Conservation (phyloP, 2,329 filamentous ascomycete species). For the Sphaceloma murrayae region DNA sequence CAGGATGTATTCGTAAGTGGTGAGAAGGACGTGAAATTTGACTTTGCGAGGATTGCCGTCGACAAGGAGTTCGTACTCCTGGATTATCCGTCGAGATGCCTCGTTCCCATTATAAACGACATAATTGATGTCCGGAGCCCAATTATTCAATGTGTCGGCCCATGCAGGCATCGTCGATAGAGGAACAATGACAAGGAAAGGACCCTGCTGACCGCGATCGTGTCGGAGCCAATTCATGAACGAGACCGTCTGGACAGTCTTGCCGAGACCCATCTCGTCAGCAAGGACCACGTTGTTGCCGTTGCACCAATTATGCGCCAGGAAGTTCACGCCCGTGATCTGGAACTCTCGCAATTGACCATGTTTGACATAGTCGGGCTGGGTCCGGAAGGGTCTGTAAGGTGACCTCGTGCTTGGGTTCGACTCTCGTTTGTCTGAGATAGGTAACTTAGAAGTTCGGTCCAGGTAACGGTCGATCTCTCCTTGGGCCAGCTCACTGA, state of each 20-base stretch:
- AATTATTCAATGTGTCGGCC: constrained; percentile 95
- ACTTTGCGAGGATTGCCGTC: constrained; percentile 79
- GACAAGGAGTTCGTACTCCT: constrained; percentile 78
- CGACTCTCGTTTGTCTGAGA: constrained; percentile 68
- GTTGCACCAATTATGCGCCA: constrained; percentile 91
- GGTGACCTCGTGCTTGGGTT: constrained; percentile 64
- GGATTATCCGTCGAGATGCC: constrained; percentile 74
- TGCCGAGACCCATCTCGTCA: constrained; percentile 97
- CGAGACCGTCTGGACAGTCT: constrained; percentile 93
- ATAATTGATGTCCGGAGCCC: constrained; percentile 94
- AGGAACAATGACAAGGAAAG: constrained; percentile 93
- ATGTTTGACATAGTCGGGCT: constrained; percentile 74
- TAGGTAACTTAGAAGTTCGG: constrained; percentile 68
- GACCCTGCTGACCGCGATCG: constrained; percentile 78
- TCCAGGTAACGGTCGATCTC: constrained; percentile 90
- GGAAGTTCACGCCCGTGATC: constrained; percentile 84
- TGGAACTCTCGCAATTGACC: constrained; percentile 90
- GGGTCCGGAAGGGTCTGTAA: constrained; percentile 63
- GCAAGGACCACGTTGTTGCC: constrained; percentile 93
- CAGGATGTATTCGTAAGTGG: constrained; percentile 93
- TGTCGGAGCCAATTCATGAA: constrained; percentile 97
- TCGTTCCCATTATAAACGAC: constrained; percentile 92
- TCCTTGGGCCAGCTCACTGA: constrained; percentile 69
- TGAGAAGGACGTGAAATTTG: constrained; percentile 96
- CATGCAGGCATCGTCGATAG: constrained; percentile 95